phyloP scores from a whole-genome alignment of 2,329 filamentous ascomycete genomes.

The Talaromyces sp. region DNA sequence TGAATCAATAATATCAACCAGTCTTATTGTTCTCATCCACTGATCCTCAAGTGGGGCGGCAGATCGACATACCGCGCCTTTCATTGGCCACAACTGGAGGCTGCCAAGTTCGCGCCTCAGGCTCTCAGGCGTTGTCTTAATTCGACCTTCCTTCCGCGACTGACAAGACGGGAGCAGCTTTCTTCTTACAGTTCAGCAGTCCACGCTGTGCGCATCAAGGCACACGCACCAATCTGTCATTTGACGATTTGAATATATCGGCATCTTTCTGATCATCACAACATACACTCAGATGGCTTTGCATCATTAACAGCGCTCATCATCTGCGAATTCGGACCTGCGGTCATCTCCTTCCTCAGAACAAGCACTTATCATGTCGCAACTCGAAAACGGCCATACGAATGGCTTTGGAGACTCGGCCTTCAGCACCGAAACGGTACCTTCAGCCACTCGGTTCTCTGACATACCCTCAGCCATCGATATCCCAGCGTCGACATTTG shows the following conservation, averaged over 20 bases:
- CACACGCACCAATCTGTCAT: background rate
- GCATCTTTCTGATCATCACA: background rate
- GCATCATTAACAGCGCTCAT: background rate
- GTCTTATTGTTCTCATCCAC: background rate
- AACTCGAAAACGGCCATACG: conserved; percentile 49
- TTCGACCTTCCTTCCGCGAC: conserved; percentile 1
- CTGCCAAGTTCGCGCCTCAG: conserved; percentile 12
- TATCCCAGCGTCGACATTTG: conserved; percentile 60
- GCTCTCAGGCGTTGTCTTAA: background rate
- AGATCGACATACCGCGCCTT: background rate
- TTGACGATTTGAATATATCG: background rate
- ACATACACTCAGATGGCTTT: conserved; percentile 8
- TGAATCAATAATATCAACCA: background rate
- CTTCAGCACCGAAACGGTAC: conserved; percentile 30
- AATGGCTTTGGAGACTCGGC: conserved; percentile 52
- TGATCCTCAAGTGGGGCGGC: background rate
- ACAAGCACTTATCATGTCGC: conserved; percentile 45
- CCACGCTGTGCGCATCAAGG: conserved; percentile 7
- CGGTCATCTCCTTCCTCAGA: conserved; percentile 2
- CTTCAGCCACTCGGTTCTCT: conserved; percentile 52
- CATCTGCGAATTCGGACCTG: conserved; percentile 14
- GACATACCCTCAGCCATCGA: conserved; percentile 63
- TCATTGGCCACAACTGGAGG: background rate
- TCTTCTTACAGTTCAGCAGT: conserved; percentile 6
- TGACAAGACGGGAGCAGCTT: background rate